Percentiles rank a stretch among this genome's conserved stretches.
phyloP scores from a whole-genome alignment of 2,329 filamentous ascomycete genomes.

The Neonectria neomacrospora region DNA sequence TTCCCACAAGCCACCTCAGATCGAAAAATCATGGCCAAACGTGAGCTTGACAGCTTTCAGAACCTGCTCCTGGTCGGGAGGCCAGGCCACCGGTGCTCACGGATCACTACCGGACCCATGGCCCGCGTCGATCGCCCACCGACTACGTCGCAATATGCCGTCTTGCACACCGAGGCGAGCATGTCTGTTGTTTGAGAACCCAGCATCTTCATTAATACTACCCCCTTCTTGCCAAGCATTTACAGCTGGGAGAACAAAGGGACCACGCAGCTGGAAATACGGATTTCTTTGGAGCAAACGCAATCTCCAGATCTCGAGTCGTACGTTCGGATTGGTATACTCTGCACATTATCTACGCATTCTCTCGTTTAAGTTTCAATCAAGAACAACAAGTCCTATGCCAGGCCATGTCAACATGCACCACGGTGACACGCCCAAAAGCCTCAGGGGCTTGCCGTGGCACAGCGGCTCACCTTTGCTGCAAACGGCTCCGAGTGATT shows the following conservation, averaged over 20 bases:
- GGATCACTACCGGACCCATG: conserved; percentile 16
- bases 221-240: conserved; percentile 5
- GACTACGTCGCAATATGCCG: conserved; percentile 6
- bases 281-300: conserved; percentile 3
- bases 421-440: conserved; percentile 12
- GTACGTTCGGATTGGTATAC: background rate
- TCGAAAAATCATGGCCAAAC: background rate
- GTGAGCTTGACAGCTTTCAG: conserved; percentile 6
- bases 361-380: too few species aligned
- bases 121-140: conserved; percentile 21
- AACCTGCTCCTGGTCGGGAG: background rate
- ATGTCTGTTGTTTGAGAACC: background rate
- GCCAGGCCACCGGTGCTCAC: conserved; percentile 8
- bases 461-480: background rate
- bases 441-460: conserved; percentile 15
- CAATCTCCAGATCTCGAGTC: conserved; percentile 13
- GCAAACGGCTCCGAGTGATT: conserved; percentile 5
- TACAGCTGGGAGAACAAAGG: background rate
- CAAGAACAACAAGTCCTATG: background rate
- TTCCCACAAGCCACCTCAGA: background rate
- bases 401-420: conserved; percentile 5
- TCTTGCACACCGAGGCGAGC: background rate
- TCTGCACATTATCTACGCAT: background rate
- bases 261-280: conserved; percentile 10
- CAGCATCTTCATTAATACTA: conserved; percentile 8